Percentiles rank a stretch among this genome's conserved stretches.
These are phyloP conservation scores for Alternaria panax DNA, from an alignment of 2,329 filamentous ascomycete genomes.

Conservation along the genomic window DNA sequence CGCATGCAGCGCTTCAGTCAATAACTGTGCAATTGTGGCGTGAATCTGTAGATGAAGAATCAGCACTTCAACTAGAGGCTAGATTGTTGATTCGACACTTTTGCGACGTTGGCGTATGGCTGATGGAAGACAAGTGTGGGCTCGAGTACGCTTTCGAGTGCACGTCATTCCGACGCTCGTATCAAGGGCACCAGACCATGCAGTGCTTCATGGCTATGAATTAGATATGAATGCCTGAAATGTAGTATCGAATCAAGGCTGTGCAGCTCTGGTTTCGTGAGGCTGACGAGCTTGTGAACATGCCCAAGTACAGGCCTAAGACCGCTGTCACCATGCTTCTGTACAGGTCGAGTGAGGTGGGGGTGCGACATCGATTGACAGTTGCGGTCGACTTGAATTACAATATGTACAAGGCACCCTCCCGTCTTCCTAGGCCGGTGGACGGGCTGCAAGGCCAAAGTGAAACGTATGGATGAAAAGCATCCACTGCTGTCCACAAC, in stretches of 20 bases:
- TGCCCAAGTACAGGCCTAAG: not conserved
- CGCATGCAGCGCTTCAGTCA: conserved; percentile 13
- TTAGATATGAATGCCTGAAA: not conserved
- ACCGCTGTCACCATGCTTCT: not conserved
- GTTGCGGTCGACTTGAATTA: conserved; percentile 24
- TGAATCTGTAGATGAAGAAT: not conserved
- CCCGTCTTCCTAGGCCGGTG: conserved; percentile 10
- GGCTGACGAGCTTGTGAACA: not conserved
- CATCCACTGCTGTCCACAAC: not conserved
- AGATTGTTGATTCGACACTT: not conserved
- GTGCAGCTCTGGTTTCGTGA: not conserved
- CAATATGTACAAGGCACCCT: conserved; percentile 34
- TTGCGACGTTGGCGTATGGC: not conserved
- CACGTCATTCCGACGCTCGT: conserved; percentile 30
- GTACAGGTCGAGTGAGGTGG: not conserved
- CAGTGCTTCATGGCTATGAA: not conserved
- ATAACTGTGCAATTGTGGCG: conserved; percentile 2
- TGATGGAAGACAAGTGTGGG: not conserved
- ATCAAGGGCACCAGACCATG: not conserved
- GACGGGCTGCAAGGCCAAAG: conserved; percentile 19
- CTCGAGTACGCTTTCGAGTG: no score
- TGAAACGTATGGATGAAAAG: conserved; percentile 3
- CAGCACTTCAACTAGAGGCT: not conserved
- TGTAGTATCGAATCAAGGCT: not conserved
- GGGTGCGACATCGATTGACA: conserved; percentile 17